Conservation (phyloP, 139 green algal genomes). For the Picochlorum sp. region DNA sequence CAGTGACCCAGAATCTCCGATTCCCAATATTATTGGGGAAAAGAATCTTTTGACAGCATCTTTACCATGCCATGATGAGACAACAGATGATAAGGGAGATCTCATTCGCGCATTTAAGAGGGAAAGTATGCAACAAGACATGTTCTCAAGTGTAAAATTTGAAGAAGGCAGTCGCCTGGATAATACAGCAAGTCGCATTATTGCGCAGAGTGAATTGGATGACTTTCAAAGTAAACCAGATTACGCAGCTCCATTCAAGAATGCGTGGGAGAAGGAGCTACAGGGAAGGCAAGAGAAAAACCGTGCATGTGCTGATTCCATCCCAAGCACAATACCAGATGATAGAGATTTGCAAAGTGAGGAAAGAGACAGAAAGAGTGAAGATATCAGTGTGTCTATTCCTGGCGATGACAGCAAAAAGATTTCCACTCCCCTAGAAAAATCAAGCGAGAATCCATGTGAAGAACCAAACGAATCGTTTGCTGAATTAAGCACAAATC, state of each 20-base stretch:
- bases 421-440: too few relatives aligned
- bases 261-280: not conserved
- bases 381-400: not conserved
- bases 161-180: not conserved
- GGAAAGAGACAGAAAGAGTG: not conserved
- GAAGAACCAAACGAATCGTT: too few relatives aligned
- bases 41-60: not conserved
- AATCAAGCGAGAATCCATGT: too few relatives aligned
- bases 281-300: too few relatives aligned
- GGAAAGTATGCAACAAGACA: too few relatives aligned
- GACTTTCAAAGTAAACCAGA: not conserved
- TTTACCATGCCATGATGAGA: too few relatives aligned
- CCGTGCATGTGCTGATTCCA: too few relatives aligned
- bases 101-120: too few relatives aligned
- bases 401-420: not conserved
- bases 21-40: not conserved
- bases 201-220: not conserved
- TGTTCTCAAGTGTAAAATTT: too few relatives aligned
- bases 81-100: too few relatives aligned
- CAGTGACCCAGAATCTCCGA: not conserved
- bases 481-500: not conserved
- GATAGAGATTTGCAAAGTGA: too few relatives aligned
- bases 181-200: not conserved
- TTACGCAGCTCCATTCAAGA: not conserved
- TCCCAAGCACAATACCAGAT: too few relatives aligned